A percentile compares a stretch with the other conserved stretches of the same genome.
Conservation (phyloP, 23 red algal species). For the Porphyridium purpureum region DNA sequence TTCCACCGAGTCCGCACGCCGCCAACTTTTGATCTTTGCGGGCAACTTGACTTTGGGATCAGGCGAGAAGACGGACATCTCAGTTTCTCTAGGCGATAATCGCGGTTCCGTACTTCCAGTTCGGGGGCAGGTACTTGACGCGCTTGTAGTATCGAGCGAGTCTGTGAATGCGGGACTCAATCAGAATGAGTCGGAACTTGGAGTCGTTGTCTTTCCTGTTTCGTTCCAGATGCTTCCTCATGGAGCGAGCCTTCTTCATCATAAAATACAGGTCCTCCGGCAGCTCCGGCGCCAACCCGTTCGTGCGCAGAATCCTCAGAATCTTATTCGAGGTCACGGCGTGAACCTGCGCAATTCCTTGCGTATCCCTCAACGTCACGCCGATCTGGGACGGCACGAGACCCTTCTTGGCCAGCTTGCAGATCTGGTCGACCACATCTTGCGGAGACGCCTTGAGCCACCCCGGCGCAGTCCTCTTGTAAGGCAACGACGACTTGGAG, state of each 20-base stretch:
- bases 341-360: constrained; percentile 72
- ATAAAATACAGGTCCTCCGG: constrained; percentile 96
- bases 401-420: constrained; percentile 76
- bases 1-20: too few species aligned
- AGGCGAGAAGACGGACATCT: too few species aligned
- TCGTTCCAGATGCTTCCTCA: constrained; percentile 90
- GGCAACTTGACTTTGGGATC: too few species aligned
- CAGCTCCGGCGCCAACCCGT: constrained; percentile 67
- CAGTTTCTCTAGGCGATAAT: constrained; percentile 6
- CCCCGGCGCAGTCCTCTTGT: constrained; percentile 61
- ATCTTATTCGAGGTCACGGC: constrained; percentile 85
- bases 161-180: constrained; percentile 88
- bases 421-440: constrained; percentile 79
- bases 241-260: constrained; percentile 86
- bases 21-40: too few species aligned
- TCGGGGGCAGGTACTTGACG: constrained; percentile 63
- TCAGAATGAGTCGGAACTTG: constrained; percentile 94
- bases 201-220: constrained; percentile 96
- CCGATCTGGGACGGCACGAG: constrained; percentile 87
- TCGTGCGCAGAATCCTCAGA: constrained; percentile 63
- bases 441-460: constrained; percentile 69
- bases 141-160: constrained; percentile 82
- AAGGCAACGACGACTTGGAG: constrained; percentile 55
- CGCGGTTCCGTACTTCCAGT: constrained; percentile 78
- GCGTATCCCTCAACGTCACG: constrained; percentile 73